Conservation (phyloP, 108 stramenopile species). For the Skeletonema grethae region DNA sequence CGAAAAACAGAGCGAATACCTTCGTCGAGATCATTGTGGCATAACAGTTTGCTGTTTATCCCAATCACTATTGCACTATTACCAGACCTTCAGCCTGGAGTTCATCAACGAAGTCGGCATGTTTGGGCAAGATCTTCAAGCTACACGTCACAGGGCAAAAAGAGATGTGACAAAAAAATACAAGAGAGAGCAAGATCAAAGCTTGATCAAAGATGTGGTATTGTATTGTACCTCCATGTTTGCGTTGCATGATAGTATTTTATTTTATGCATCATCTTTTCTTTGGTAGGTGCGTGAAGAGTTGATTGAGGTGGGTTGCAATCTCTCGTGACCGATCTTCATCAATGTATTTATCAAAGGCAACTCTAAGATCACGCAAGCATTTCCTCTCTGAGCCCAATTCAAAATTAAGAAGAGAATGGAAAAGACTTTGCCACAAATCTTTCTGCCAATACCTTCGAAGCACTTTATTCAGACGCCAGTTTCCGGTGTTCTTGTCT, state of each 20-base stretch:
- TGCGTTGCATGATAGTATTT: too few relatives aligned
- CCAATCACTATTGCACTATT: too few relatives aligned
- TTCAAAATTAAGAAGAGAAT: conserved; percentile 68
- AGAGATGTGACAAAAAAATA: neutral
- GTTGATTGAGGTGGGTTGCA: conserved; percentile 14
- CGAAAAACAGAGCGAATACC: neutral
- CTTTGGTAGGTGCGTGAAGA: conserved; percentile 36
- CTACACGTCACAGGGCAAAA: neutral
- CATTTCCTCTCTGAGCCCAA: conserved; percentile 14
- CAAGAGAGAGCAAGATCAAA: too few relatives aligned
- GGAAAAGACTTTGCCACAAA: conserved; percentile 70
- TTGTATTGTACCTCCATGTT: too few relatives aligned
- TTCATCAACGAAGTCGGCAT: too few relatives aligned
- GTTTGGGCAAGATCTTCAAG: neutral
- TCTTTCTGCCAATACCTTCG: conserved; percentile 72
- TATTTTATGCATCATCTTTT: conserved; percentile 14
- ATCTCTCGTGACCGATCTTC: conserved; percentile 31
- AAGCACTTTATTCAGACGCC: conserved; percentile 52
- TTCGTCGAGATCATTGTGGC: neutral
- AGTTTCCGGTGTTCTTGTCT: conserved; percentile 43
- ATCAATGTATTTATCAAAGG: conserved; percentile 36
- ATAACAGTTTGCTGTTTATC: neutral
- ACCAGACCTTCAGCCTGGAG: too few relatives aligned
- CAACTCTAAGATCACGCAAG: conserved; percentile 20
- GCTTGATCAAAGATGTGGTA: too few relatives aligned